Evolutionary conservation across 2,329 filamentous ascomycete genomes (phyloP).

Genomic region (Corniculantispora saksenae): DNA sequence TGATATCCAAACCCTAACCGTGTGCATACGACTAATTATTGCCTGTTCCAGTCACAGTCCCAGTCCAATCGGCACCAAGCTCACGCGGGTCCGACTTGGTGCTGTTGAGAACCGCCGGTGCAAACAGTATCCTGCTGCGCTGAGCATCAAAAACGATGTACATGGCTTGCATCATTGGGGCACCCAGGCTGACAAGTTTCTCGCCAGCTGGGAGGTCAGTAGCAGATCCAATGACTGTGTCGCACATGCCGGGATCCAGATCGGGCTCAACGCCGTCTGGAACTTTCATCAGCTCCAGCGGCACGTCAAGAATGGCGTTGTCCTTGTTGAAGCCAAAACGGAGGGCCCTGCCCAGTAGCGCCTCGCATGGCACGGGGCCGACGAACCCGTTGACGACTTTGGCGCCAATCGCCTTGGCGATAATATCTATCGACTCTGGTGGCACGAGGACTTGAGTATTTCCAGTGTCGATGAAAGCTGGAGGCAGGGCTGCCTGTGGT

Average conservation of each 20-base stretch:
- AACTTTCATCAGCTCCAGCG: not conserved
- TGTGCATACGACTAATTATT: no score
- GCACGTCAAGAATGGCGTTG: not conserved
- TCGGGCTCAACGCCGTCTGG: not conserved
- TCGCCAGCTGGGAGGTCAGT: not conserved
- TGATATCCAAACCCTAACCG: no score
- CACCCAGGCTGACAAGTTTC: not conserved
- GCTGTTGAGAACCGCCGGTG: not conserved
- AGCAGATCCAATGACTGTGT: not conserved
- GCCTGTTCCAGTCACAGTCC: not conserved
- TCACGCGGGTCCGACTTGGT: not conserved
- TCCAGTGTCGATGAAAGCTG: not conserved
- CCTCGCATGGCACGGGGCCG: not conserved
- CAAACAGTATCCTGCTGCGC: not conserved
- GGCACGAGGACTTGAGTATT: not conserved
- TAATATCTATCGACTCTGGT: not conserved
- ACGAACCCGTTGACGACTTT: not conserved
- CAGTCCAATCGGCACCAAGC: not conserved
- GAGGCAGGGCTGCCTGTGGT: not conserved
- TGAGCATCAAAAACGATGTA: not conserved
- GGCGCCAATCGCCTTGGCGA: not conserved
- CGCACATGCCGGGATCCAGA: not conserved
- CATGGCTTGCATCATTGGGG: not conserved
- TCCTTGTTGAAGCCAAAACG: not conserved
- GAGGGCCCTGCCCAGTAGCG: not conserved